Conservation (phyloP, 2,329 filamentous ascomycete species). For the Colletotrichum sp. region DNA sequence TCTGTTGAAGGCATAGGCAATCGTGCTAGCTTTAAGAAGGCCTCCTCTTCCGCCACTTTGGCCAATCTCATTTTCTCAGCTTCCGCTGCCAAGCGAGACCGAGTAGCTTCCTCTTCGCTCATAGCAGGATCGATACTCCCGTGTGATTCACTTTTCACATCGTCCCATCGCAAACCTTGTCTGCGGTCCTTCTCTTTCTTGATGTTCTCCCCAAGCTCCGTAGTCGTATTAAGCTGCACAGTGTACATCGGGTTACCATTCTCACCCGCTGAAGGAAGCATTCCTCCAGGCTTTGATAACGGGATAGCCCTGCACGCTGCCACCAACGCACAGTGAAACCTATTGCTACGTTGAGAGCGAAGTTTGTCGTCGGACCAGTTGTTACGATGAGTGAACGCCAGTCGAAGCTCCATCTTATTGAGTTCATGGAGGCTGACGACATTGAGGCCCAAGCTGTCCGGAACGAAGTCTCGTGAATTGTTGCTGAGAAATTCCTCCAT, state of each 20-base stretch:
- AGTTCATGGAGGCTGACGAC: constrained; percentile 55
- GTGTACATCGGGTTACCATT: constrained; percentile 23
- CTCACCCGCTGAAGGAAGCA: constrained; percentile 10
- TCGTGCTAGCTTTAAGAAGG: not conserved
- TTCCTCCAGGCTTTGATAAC: constrained; percentile 51
- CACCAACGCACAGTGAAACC: constrained; percentile 77
- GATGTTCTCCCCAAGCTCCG: constrained; percentile 9
- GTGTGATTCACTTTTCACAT: not conserved
- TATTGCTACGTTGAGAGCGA: constrained; percentile 72
- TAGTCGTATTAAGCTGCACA: not conserved
- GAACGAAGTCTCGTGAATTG: constrained; percentile 66
- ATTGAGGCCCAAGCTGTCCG: constrained; percentile 69
- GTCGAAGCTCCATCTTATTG: constrained; percentile 31
- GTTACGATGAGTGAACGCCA: constrained; percentile 75
- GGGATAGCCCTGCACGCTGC: constrained; percentile 70
- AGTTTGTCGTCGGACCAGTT: constrained; percentile 78
- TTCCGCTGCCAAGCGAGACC: not conserved
- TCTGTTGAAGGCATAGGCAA: not conserved
- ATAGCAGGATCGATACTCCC: not conserved
- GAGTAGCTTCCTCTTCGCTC: not conserved
- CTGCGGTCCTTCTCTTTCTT: constrained; percentile 19
- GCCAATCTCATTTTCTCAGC: not conserved
- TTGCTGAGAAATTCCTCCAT: constrained; percentile 69
- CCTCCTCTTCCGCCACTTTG: not conserved
- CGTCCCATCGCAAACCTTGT: constrained; percentile 15